These are phyloP conservation scores for Talaromyces funiculosus DNA, from an alignment of 2,329 filamentous ascomycete species.

Conservation along the genomic window DNA sequence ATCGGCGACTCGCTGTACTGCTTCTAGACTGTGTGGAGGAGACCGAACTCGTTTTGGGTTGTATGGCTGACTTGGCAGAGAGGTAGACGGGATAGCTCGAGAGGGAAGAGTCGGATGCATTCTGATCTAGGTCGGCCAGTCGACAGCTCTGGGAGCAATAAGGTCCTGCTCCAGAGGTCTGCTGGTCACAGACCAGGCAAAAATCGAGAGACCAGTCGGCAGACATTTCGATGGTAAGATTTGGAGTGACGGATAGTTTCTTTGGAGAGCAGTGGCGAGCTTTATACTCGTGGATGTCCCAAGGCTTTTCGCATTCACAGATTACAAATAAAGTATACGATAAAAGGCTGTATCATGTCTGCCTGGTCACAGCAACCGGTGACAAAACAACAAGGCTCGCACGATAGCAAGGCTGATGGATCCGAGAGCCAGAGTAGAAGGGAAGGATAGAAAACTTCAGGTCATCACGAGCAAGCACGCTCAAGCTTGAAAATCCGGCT, in stretches of 20 bases:
- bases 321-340: not conserved
- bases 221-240: constrained; percentile 23
- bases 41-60: constrained; percentile 6
- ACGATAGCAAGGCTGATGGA: not conserved
- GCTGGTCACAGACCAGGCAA: constrained; percentile 89
- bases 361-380: not conserved
- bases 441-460: not conserved
- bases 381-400: not conserved
- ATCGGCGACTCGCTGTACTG: constrained; percentile 12
- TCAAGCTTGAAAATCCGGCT: not conserved
- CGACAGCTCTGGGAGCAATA: constrained; percentile 93
- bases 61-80: constrained; percentile 15
- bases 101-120: constrained; percentile 43
- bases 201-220: constrained; percentile 76
- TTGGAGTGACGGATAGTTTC: not conserved
- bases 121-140: constrained; percentile 78
- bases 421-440: not conserved
- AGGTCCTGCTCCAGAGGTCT: constrained; percentile 65
- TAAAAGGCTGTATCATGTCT: constrained; percentile 5
- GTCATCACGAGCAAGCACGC: not conserved
- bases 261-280: not conserved
- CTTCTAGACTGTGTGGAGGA: not conserved
- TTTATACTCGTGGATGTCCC: not conserved
- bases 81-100: constrained; percentile 14
- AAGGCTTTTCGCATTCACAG: not conserved